These are phyloP conservation scores for Aspergillus awamori DNA, from an alignment of 2,329 filamentous ascomycete genomes.

Conservation along the genomic window DNA sequence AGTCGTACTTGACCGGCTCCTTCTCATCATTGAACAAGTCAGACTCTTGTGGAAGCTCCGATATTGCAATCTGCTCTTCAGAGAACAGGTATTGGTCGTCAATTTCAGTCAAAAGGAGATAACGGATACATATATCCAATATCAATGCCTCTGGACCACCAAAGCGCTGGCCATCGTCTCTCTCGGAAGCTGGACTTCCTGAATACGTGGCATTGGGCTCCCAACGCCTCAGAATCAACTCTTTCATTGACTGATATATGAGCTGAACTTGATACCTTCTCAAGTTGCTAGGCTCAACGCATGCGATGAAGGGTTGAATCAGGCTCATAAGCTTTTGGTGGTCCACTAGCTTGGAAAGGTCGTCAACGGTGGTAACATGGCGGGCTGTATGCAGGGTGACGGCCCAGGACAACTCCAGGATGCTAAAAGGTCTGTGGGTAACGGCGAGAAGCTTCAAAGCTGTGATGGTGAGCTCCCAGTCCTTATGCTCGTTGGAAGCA, in stretches of 20 bases:
- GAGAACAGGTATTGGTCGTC: constrained; percentile 31
- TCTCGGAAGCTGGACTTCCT: background rate
- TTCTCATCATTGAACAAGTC: constrained; percentile 30
- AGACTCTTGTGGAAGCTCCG: constrained; percentile 27
- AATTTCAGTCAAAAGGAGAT: constrained; percentile 31
- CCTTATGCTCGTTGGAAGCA: constrained; percentile 16
- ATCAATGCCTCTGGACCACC: constrained; percentile 25
- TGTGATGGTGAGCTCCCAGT: constrained; percentile 19
- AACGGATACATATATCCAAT: constrained; percentile 32
- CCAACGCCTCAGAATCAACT: constrained; percentile 15
- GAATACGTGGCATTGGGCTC: background rate
- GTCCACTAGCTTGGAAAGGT: constrained; percentile 27
- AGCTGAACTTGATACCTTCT: constrained; percentile 24
- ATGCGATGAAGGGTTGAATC: constrained; percentile 23
- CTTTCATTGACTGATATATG: constrained; percentile 26
- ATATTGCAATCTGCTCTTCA: constrained; percentile 27
- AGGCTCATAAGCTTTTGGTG: constrained; percentile 29
- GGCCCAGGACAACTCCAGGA: constrained; percentile 36
- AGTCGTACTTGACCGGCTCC: constrained; percentile 22
- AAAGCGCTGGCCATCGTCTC: background rate
- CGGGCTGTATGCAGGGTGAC: constrained; percentile 21
- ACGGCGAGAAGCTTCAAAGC: constrained; percentile 27
- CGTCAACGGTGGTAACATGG: constrained; percentile 26
- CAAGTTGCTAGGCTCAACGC: constrained; percentile 16
- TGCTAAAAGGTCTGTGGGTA: constrained; percentile 32